phyloP scores from a whole-genome alignment of 1,284 basidiomycete genomes.

The Papiliotrema terrestris region DNA sequence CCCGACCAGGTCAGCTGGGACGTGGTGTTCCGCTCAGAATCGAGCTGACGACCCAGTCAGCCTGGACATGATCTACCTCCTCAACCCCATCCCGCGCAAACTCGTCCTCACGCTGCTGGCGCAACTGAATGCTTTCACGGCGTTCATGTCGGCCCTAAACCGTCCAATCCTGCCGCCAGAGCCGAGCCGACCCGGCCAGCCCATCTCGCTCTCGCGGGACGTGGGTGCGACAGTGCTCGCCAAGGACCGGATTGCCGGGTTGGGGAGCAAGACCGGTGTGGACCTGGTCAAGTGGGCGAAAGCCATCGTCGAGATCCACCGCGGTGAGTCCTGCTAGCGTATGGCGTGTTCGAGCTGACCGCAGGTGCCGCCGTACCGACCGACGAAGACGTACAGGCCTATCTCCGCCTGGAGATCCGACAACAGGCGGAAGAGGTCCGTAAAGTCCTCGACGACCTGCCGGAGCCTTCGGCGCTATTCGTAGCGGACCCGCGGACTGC shows the following conservation, averaged over 20 bases:
- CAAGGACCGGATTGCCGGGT: slow-evolving; percentile 21
- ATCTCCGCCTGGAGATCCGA: background rate
- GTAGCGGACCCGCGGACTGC: background rate
- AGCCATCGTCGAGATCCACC: slow-evolving; percentile 15
- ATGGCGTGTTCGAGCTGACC: background rate
- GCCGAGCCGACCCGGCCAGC: slow-evolving; percentile 5
- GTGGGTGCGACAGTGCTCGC: slow-evolving; percentile 32
- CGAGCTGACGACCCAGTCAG: slow-evolving; percentile 4
- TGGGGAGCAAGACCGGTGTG: slow-evolving; percentile 23
- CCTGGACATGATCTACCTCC: slow-evolving; percentile 25
- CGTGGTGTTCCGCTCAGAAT: background rate
- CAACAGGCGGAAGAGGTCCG: background rate
- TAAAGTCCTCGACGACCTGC: slow-evolving; percentile 6
- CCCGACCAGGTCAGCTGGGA: background rate
- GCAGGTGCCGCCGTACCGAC: background rate
- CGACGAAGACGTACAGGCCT: background rate
- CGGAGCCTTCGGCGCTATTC: slow-evolving; percentile 27
- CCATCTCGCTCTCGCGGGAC: slow-evolving; percentile 9
- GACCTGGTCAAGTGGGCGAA: slow-evolving; percentile 34
- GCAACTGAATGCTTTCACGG: slow-evolving; percentile 23
- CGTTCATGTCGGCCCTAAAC: slow-evolving; percentile 24
- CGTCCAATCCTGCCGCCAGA: slow-evolving; percentile 32
- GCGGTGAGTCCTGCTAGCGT: slow-evolving; percentile 5
- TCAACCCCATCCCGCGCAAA: slow-evolving; percentile 23
- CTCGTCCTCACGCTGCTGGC: slow-evolving; percentile 23